phyloP scores from a whole-genome alignment of 2,329 filamentous ascomycete species.

The Metarhizium rileyi region DNA sequence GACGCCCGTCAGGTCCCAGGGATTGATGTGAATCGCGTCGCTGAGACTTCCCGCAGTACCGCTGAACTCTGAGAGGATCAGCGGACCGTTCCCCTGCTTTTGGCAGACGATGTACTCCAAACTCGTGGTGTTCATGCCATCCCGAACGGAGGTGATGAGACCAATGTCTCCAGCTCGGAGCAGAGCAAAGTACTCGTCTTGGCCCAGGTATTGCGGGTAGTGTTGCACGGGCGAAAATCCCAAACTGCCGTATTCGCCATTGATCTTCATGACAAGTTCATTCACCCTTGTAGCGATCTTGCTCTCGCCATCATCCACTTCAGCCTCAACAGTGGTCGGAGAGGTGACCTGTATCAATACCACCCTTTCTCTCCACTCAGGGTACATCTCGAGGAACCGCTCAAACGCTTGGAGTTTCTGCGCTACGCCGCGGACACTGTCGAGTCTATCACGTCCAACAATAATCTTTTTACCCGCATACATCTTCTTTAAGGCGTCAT shows the following conservation, averaged over 20 bases:
- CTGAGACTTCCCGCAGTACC: constrained; percentile 80
- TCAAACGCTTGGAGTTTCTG: constrained; percentile 95
- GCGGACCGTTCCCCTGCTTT: constrained; percentile 71
- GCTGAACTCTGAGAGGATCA: constrained; percentile 95
- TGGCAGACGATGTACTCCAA: constrained; percentile 92
- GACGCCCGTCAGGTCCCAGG: constrained; percentile 81
- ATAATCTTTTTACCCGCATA: constrained; percentile 92
- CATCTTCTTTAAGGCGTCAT: constrained; percentile 60
- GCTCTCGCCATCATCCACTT: constrained; percentile 64
- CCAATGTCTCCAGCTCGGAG: constrained; percentile 83
- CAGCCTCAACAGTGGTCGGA: constrained; percentile 69
- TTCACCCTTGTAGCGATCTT: constrained; percentile 84
- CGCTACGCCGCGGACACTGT: constrained; percentile 86
- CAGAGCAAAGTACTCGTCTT: constrained; percentile 91
- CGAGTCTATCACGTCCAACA: constrained; percentile 85
- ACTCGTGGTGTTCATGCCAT: constrained; percentile 97
- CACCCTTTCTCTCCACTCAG: constrained; percentile 85
- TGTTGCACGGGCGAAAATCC: constrained; percentile 88
- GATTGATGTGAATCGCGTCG: constrained; percentile 91
- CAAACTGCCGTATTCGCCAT: constrained; percentile 79
- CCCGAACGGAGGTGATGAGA: constrained; percentile 87
- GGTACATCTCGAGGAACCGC: constrained; percentile 79
- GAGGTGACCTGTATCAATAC: constrained; percentile 94
- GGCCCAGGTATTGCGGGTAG: constrained; percentile 84
- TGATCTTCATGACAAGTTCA: constrained; percentile 83